Evolutionary conservation across 1,139 yeast genomes (phyloP).

Genomic region (Suhomyces ambrosiae): DNA sequence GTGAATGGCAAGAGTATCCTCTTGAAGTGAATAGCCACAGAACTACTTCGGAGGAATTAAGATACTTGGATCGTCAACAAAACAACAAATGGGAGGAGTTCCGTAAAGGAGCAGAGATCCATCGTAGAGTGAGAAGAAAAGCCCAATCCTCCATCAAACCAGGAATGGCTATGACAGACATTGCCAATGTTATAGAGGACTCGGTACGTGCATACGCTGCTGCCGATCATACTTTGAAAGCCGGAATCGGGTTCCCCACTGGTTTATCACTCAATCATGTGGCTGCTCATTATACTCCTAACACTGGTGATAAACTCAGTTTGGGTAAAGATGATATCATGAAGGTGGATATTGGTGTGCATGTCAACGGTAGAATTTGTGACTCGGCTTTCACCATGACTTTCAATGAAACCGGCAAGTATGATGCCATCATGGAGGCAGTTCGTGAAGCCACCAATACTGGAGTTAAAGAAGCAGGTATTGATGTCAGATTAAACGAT

Average conservation of each 20-base stretch:
- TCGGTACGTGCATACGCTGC: constrained; percentile 75
- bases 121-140: constrained; percentile 83
- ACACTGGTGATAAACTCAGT: constrained; percentile 86
- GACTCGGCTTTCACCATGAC: constrained; percentile 96
- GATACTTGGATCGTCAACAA: constrained; percentile 73
- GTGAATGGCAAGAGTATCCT: constrained; percentile 78
- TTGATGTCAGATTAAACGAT: constrained; percentile 92
- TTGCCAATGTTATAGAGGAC: constrained; percentile 88
- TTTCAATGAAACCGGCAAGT: constrained; percentile 68
- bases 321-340: constrained; percentile 85
- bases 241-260: constrained; percentile 97
- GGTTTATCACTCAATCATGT: constrained; percentile 91
- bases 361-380: constrained; percentile 91
- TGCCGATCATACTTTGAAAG: constrained; percentile 63
- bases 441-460: constrained; percentile 93
- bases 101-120: constrained; percentile 95
- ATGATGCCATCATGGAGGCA: constrained; percentile 77
- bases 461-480: constrained; percentile 91
- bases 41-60: constrained; percentile 81
- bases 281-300: constrained; percentile 98
- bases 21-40: constrained; percentile 75
- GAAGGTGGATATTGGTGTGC: constrained; percentile 98
- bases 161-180: constrained; percentile 88
- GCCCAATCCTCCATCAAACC: constrained; percentile 78
- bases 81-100: constrained; percentile 78